Base-by-base conservation (phyloP, 257 asterid genomes). In the Misopates orontium region DNA sequence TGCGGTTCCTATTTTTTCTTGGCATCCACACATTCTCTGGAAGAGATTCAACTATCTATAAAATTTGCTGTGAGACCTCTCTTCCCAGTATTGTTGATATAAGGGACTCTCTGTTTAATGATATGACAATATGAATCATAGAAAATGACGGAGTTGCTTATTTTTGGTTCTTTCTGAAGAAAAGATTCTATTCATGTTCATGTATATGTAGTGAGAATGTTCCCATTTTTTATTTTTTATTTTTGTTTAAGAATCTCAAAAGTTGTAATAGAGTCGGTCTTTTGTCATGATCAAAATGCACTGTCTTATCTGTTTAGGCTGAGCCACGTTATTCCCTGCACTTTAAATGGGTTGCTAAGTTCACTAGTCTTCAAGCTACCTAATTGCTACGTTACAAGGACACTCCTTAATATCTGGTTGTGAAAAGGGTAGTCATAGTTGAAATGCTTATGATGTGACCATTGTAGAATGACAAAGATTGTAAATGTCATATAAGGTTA, bases 61-160 rank as follows among this genome's bases (percentile, higher is more conserved):
- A n/a, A n/a, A n/a, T n/a, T n/a, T n/a, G n/a, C n/a, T n/a, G n/a
- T 11, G 41, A 18, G 39, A 45, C 4, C 28, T 64, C 18, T 59
- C 60, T 62, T 73, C 56, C 42, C 31, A 16, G 10, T 22, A 53
- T 60, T 15, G 21, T 47, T 51, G 49, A 56, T 10, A 28, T 15
- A 56, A 44, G 53, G 52, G 41, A 21, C 22, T 51, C 63, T 21
- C 28, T 44, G 3, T 68, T 60, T 39, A 9, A 17, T 56, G 45
- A 23, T 62, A 70, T 47, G 31, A 16, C 20, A 22, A 56, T 31
- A 51, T 57, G 60, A n/a, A 48, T 24, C 39, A 25, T 16, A 64
- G n/a, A 50, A 18, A 49, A 49, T 49, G 1, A 16, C 8, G 6
- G 20, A 20, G 55, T 49, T 0, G 19, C n/a, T 48, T 17, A 47